Conservation (phyloP, 2,329 filamentous ascomycete species). For the Cladosporium oxysporum region DNA sequence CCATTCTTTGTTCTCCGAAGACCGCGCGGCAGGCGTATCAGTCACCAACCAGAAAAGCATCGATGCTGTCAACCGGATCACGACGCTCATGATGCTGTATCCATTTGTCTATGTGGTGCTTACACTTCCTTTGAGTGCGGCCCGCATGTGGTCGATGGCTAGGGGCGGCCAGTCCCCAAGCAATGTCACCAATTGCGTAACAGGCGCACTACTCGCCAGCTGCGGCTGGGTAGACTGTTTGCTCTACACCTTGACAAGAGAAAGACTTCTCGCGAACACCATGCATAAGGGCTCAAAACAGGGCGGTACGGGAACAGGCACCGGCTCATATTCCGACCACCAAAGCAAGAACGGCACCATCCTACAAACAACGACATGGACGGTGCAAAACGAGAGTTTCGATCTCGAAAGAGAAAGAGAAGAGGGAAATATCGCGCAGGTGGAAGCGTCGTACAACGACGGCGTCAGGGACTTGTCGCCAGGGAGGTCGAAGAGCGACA, state of each 20-base stretch:
- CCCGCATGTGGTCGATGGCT: conserved; percentile 65
- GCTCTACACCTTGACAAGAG: conserved; percentile 59
- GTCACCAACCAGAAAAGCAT: conserved; percentile 30
- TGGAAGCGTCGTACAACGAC: neutral
- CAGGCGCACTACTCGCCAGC: conserved; percentile 58
- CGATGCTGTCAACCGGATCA: conserved; percentile 41
- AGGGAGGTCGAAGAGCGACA: conserved; percentile 10
- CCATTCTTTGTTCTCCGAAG: conserved; percentile 24
- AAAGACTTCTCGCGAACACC: conserved; percentile 52
- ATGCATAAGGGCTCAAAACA: conserved; percentile 16
- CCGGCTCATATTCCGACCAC: neutral
- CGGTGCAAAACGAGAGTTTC: conserved; percentile 17
- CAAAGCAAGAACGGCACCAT: conserved; percentile 15
- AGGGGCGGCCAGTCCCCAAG: conserved; percentile 41
- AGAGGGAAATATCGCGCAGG: neutral
- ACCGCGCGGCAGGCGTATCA: conserved; percentile 15
- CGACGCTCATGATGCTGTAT: conserved; percentile 65
- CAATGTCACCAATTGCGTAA: conserved; percentile 51
- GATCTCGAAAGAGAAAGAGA: neutral
- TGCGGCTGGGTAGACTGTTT: conserved; percentile 62
- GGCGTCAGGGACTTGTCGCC: neutral
- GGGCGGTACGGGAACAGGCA: neutral
- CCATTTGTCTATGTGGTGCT: conserved; percentile 69
- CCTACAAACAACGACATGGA: conserved; percentile 17
- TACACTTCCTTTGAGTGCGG: conserved; percentile 65